Percentiles rank a stretch among this genome's conserved stretches.
Evolutionary conservation across 805 yeast genomes (phyloP).

Genomic region (Candida ponderosae): DNA sequence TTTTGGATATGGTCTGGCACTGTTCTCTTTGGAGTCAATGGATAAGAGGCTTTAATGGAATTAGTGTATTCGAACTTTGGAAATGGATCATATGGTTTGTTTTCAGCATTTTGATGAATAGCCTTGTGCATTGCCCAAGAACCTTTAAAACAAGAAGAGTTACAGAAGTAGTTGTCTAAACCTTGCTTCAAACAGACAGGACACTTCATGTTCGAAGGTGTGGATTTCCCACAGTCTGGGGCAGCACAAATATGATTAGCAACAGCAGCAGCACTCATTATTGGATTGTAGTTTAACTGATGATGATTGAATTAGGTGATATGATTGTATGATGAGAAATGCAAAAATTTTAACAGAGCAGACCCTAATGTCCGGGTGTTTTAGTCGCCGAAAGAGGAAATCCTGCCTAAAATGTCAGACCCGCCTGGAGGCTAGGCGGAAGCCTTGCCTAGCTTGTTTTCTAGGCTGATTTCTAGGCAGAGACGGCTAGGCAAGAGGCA

Average conservation of each 20-base stretch:
- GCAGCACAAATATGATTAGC: constrained; percentile 46
- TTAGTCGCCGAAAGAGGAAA: no score
- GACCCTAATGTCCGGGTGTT: no score
- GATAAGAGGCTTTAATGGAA: constrained; percentile 67
- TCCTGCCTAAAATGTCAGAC: no score
- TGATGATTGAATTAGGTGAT: neutral
- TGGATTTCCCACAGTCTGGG: constrained; percentile 77
- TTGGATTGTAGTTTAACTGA: no score
- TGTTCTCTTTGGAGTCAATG: constrained; percentile 61
- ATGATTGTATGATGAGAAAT: no score
- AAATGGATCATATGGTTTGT: constrained; percentile 74
- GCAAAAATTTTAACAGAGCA: no score
- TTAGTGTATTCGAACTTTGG: constrained; percentile 76
- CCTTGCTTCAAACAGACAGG: constrained; percentile 84
- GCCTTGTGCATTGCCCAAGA: constrained; percentile 70
- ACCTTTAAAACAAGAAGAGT: constrained; percentile 73
- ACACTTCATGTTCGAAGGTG: constrained; percentile 72
- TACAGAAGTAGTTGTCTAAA: constrained; percentile 60
- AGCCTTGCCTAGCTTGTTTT: no score
- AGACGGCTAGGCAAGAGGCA: neutral
- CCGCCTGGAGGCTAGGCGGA: no score
- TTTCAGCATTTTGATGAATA: constrained; percentile 57
- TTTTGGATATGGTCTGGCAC: constrained; percentile 63
- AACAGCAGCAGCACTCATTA: neutral
- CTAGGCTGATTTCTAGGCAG: no score